Evolutionary conservation across 1,139 yeast genomes (phyloP), one percentile per base, ranked within the genome.

Genomic region (Hemisphaericaspora lyxosophila): DNA sequence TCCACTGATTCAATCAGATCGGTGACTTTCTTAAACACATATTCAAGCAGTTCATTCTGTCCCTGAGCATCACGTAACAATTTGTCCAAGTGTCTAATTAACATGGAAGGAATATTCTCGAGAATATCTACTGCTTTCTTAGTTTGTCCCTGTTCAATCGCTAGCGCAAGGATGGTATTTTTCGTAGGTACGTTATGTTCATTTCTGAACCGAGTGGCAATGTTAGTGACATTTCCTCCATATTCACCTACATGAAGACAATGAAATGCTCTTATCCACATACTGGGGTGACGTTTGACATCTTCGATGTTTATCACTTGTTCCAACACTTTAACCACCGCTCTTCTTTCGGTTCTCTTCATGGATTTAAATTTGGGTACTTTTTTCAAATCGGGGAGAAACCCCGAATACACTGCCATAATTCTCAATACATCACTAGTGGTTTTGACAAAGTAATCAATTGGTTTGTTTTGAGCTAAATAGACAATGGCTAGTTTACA

Each of bases 241-340:
- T 32, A 44, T 19, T 46, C 48, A 9, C 48, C 48, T 15, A 44
- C 38, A 39, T 46, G 49, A 12, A 46, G 36, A 17, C 38, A 33
- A 32, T 46, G 49, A 33, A 46, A 46, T 29, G 48, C 47, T 4
- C 38, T 11, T 11, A 34, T 39, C 48, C 48, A 46, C 5, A 36
- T 27, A 6, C 31, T 28, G 7, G 28, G 16, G 26, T 46, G 43
- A 5, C 38, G 28, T 27, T 46, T 46, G 7, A 46, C 43, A 27
- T 46, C 49, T 15, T 43, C 44, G 4, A 38, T 31, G 16, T 37
- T 40, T 8, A 46, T 43, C 7, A 46, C 47, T 9, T 26, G 31
- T 27, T 46, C 38, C 29, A 43, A 37, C 5, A 32, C 39, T 7
- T 22, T 20, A 13, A 45, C 26, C 6, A 45, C 12, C 3, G 26